phyloP scores from a whole-genome alignment of 1,284 basidiomycete species.

The Melampsora americana region DNA sequence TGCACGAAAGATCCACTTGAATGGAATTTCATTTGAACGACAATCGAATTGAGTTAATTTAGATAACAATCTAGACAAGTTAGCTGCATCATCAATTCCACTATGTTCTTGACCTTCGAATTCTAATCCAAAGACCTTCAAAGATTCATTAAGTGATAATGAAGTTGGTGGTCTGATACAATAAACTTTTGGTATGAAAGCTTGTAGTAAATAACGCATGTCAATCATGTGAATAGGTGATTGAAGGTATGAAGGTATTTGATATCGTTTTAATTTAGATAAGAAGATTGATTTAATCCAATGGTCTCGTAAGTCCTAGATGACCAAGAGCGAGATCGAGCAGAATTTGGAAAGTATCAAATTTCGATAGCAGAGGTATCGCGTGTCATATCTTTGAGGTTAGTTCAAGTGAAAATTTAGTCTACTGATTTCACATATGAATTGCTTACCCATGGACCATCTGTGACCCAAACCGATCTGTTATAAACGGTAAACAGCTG shows the following conservation, averaged over 20 bases:
- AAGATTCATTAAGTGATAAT: conserved; percentile 8
- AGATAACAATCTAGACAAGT: conserved; percentile 22
- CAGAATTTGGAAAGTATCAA: not conserved
- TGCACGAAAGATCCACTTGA: conserved; percentile 26
- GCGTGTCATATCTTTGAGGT: not conserved
- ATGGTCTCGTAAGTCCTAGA: conserved; percentile 52
- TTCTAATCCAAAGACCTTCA: conserved; percentile 27
- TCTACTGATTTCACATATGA: not conserved
- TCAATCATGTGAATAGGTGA: conserved; percentile 45
- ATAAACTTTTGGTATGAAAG: conserved; percentile 33
- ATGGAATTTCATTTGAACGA: not conserved
- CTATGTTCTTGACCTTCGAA: conserved; percentile 40
- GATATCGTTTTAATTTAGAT: conserved; percentile 54
- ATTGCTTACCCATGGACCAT: conserved; percentile 56
- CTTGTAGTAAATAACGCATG: conserved; percentile 23
- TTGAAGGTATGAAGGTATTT: conserved; percentile 53
- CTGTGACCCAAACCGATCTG: conserved; percentile 58
- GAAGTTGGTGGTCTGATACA: conserved; percentile 8
- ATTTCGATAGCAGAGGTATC: not conserved
- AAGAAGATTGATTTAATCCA: conserved; percentile 20
- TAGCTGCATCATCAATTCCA: conserved; percentile 39
- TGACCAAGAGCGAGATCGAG: conserved; percentile 46
- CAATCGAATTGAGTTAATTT: conserved; percentile 8
- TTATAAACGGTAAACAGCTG: conserved; percentile 54
- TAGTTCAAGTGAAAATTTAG: not conserved